Evolutionary conservation across 176 grass and related monocot species (phyloP).

Genomic region (Aegilops speltoides): DNA sequence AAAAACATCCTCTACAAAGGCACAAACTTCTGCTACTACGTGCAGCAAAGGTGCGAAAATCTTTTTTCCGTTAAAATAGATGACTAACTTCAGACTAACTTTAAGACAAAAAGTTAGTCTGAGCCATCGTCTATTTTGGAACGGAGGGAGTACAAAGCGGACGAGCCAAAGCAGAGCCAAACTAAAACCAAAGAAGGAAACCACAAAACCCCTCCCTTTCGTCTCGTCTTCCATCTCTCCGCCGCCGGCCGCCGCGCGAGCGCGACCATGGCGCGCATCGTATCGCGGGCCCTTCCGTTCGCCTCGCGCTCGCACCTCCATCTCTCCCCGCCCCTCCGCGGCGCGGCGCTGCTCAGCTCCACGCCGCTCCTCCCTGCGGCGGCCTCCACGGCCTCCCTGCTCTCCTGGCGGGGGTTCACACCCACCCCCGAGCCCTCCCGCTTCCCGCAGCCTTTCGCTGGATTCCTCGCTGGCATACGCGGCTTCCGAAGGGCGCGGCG

Average conservation of each 20-base stretch:
- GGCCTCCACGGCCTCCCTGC: constrained; percentile 20
- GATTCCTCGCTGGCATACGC: constrained; percentile 52
- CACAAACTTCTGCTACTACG: not conserved
- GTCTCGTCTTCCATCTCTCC: not conserved
- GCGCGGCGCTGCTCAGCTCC: constrained; percentile 22
- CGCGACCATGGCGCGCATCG: constrained; percentile 72
- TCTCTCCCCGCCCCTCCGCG: constrained; percentile 1
- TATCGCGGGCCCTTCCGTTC: constrained; percentile 66
- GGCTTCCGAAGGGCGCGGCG: constrained; percentile 56
- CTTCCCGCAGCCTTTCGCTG: constrained; percentile 24
- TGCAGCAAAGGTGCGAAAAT: not conserved
- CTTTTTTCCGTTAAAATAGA: too few species aligned
- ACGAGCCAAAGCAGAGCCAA: not conserved
- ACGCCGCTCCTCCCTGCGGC: not conserved
- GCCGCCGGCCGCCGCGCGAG: constrained; percentile 27
- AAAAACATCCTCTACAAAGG: too few species aligned
- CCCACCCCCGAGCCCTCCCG: constrained; percentile 25
- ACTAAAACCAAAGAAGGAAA: constrained; percentile 1
- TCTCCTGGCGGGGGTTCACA: constrained; percentile 46
- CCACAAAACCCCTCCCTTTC: constrained; percentile 19
- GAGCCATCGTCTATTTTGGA: too few species aligned
- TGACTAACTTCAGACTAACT: too few species aligned
- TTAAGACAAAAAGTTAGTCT: too few species aligned
- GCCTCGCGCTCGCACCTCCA: constrained; percentile 42
- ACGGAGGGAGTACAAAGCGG: not conserved